Evolutionary conservation across 2,329 filamentous ascomycete genomes (phyloP), one percentile per base, ranked within the genome.

Genomic region (Coniochaeta prunicola): DNA sequence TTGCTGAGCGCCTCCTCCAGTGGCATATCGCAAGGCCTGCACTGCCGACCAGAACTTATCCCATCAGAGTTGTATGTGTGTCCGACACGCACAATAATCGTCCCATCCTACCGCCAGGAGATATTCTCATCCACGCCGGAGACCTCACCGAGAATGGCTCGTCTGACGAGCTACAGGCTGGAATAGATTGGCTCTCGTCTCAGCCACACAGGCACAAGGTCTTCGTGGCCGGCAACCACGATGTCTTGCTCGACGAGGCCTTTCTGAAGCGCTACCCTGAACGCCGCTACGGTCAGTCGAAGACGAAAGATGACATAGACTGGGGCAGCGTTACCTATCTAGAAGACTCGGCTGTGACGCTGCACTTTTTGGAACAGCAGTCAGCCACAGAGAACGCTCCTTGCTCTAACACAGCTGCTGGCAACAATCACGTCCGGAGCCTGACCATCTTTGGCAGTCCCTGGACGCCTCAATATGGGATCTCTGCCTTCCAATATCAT

Each of bases 101-200:
- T 24, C 70, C 69, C 1, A 61, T 60, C 5, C 58, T 74, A 10
- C 73, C 71, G 7, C 40, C 62, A 9, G 73, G 73, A 1, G 72
- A 75, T 59, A 62, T 76, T 2, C 67, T 75, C 7, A 65, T 76
- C 48, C 73, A 76, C 57, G 73, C 73, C 6, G 73, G 73, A 10
- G 72, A 75, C 57, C 65, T 75, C 28, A 73, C 69, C 1, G 64
- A 72, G 34, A 64, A 67, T 38, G 73, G 74, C 1, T 71, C 70
- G 0, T 70, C 72, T 59, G 65, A 66, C 0, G 74, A 76, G 60
- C 59, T 76, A 7, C 69, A 74, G 59, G 65, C 66, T 1, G 64
- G 67, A 28, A 58, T 75, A 21, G 56, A 50, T 4, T 76, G 73
- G 73, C 63, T 76, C 1, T 61, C 64, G 1, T 31, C 62, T 0